phyloP scores from a whole-genome alignment of 352 stramenopile genomes.

The Phytophthora citrophthora region DNA sequence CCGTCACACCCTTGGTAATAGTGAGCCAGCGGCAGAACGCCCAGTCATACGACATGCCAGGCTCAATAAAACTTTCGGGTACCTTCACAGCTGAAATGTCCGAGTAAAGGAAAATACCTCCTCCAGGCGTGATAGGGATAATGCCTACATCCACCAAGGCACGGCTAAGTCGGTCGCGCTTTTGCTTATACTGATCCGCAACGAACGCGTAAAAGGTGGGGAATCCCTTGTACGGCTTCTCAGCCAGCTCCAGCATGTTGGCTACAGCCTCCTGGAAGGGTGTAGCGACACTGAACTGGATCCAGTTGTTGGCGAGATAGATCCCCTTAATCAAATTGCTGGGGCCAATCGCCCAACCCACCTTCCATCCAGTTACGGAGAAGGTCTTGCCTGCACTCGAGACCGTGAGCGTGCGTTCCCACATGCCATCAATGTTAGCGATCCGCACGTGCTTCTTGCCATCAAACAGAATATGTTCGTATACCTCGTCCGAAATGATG shows the following conservation, averaged over 20 bases:
- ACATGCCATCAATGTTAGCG: conserved; percentile 84
- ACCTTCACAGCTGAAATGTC: conserved; percentile 77
- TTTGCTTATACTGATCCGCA: conserved; percentile 74
- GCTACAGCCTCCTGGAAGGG: conserved; percentile 88
- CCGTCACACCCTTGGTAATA: conserved; percentile 89
- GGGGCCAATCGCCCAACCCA: conserved; percentile 93
- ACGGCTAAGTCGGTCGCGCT: conserved; percentile 64
- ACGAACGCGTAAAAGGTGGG: conserved; percentile 85
- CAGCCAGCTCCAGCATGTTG: conserved; percentile 74
- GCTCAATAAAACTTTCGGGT: conserved; percentile 50
- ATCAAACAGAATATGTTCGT: conserved; percentile 97
- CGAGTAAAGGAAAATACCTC: conserved; percentile 84
- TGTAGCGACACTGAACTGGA: conserved; percentile 87
- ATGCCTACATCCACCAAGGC: conserved; percentile 69
- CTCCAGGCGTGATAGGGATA: conserved; percentile 61
- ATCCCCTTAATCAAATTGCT: conserved; percentile 75
- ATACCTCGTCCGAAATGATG: conserved; percentile 98
- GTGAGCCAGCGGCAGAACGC: conserved; percentile 94
- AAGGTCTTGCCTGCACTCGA: conserved; percentile 94
- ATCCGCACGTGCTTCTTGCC: conserved; percentile 71
- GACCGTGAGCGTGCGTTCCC: conserved; percentile 87
- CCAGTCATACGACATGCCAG: conserved; percentile 88
- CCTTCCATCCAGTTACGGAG: conserved; percentile 93
- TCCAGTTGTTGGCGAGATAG: conserved; percentile 86
- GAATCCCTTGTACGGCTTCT: conserved; percentile 75